A percentile compares a stretch with the other conserved stretches of the same genome.
Conservation (phyloP, 2,329 filamentous ascomycete species). For the Leptographium radiaticola region DNA sequence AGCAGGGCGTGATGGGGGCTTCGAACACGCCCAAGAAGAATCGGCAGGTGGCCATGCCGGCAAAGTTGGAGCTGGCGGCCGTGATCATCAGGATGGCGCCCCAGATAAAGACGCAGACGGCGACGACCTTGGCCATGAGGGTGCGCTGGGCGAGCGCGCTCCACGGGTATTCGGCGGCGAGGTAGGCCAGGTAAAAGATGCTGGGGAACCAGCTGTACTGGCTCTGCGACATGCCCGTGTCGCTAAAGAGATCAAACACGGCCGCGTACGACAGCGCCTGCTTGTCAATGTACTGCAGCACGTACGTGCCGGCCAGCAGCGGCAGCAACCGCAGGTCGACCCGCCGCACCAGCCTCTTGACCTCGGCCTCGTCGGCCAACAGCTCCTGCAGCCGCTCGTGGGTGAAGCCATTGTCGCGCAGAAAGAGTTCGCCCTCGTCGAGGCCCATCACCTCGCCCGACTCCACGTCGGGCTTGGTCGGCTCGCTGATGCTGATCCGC, state of each 20-base stretch:
- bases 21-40: constrained; percentile 44
- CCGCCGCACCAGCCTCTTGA: not conserved
- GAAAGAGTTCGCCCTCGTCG: constrained; percentile 1
- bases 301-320: constrained; percentile 1
- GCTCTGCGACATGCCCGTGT: constrained; percentile 44
- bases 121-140: constrained; percentile 34
- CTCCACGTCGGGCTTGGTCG: not conserved
- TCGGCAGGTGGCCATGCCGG: constrained; percentile 39
- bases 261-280: constrained; percentile 65
- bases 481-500: not conserved
- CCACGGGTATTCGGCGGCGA: constrained; percentile 31
- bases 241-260: constrained; percentile 49
- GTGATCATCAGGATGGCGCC: constrained; percentile 33
- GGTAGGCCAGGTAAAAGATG: constrained; percentile 38
- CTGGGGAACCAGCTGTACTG: constrained; percentile 36
- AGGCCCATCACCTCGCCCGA: not conserved
- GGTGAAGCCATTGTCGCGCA: not conserved
- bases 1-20: constrained; percentile 42
- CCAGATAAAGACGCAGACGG: constrained; percentile 24
- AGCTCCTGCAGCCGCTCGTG: not conserved
- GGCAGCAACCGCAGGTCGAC: constrained; percentile 1
- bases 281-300: constrained; percentile 25
- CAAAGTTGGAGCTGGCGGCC: constrained; percentile 39
- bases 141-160: constrained; percentile 32
- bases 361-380: not conserved